These are phyloP conservation scores for Didymosphaeria variabile DNA, from an alignment of 2,329 filamentous ascomycete genomes.

Conservation along the genomic window DNA sequence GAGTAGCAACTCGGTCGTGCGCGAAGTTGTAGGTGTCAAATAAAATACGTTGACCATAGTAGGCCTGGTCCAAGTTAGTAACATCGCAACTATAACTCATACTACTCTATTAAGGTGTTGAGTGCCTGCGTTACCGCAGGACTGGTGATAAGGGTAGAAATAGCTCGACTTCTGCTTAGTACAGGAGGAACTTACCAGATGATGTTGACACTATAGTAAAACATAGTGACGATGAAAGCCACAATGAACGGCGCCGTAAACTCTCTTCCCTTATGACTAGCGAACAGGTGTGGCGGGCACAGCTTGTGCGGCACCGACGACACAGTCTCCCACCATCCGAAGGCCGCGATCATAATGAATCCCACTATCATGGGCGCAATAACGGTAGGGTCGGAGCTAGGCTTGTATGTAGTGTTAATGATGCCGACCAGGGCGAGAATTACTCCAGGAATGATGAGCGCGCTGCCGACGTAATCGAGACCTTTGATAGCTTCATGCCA, in stretches of 20 bases:
- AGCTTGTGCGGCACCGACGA: conserved; percentile 41
- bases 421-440: conserved; percentile 41
- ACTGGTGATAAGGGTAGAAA: not conserved
- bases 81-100: not conserved
- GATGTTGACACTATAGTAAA: conserved; percentile 61
- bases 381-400: conserved; percentile 36
- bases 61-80: conserved; percentile 24
- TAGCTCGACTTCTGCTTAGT: not conserved
- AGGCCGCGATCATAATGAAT: conserved; percentile 42
- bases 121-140: too few species aligned
- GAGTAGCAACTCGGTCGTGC: conserved; percentile 48
- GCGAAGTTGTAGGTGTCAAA: conserved; percentile 41
- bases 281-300: conserved; percentile 56
- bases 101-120: too few species aligned
- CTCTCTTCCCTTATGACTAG: conserved; percentile 56
- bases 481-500: conserved; percentile 34
- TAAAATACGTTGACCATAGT: conserved; percentile 61
- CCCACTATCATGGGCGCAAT: conserved; percentile 45
- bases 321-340: conserved; percentile 49
- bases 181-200: conserved; percentile 47
- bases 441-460: conserved; percentile 41
- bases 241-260: conserved; percentile 60
- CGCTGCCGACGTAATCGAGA: conserved; percentile 42
- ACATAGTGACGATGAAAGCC: conserved; percentile 61
- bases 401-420: conserved; percentile 42